phyloP scores from a whole-genome alignment of 2,329 filamentous ascomycete species.

The Zasmidium citrigriseum region DNA sequence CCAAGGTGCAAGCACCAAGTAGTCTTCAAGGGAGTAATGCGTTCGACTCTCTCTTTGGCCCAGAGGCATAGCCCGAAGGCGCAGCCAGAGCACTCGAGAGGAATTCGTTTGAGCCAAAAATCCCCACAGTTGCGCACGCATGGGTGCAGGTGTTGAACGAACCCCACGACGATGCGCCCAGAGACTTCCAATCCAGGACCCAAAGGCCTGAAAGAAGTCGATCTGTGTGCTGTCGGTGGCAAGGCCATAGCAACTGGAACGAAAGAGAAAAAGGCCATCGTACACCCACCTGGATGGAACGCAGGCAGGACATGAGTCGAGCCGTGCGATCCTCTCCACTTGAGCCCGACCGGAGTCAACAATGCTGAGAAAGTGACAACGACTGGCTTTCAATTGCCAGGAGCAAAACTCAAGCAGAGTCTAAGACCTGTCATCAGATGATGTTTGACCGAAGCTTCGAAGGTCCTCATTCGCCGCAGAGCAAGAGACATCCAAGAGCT shows the following conservation, averaged over 20 bases:
- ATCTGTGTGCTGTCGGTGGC: not conserved
- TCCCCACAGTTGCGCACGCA: not conserved
- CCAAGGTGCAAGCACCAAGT: too few species aligned
- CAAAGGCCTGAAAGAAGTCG: not conserved
- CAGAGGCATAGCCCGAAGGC: too few species aligned
- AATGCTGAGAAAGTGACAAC: not conserved
- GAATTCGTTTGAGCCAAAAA: not conserved
- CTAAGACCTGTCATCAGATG: not conserved
- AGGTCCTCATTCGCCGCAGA: slow-evolving; percentile 2
- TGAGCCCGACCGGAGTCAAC: not conserved
- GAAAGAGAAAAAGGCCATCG: not conserved
- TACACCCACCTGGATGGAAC: not conserved
- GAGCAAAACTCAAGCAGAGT: not conserved
- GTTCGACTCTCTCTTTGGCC: too few species aligned
- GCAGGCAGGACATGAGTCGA: not conserved
- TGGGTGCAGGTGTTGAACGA: not conserved
- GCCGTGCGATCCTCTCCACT: not conserved
- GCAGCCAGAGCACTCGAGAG: too few species aligned
- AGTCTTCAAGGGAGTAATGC: too few species aligned
- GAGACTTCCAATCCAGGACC: too few species aligned
- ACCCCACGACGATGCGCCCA: not conserved
- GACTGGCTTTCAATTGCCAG: not conserved
- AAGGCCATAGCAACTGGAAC: too few species aligned
- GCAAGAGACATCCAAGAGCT: slow-evolving; percentile 4
- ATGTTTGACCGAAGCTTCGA: not conserved